Conservation (phyloP, 2,329 filamentous ascomycete species). For the Aspergillus spinulosporus region DNA sequence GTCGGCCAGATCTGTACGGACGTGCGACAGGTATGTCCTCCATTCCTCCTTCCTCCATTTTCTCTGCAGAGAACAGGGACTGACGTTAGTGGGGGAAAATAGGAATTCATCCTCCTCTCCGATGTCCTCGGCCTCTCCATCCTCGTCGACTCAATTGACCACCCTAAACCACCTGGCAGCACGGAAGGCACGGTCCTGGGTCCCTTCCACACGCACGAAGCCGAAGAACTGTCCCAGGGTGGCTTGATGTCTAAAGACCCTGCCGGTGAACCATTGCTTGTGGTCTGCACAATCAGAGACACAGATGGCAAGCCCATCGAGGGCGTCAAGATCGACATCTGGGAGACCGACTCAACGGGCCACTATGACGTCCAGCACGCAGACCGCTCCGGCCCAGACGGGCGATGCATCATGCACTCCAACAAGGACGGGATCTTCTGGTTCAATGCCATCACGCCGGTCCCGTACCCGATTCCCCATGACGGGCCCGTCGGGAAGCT, state of each 20-base stretch:
- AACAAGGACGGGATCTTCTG: conserved; percentile 75
- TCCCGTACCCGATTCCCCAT: conserved; percentile 80
- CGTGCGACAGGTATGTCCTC: conserved; percentile 63
- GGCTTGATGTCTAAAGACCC: conserved; percentile 67
- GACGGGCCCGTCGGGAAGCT: conserved; percentile 81
- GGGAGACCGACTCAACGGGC: conserved; percentile 80
- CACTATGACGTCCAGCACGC: conserved; percentile 80
- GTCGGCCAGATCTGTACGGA: conserved; percentile 73
- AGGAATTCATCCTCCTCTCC: conserved; percentile 78
- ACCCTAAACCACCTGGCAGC: conserved; percentile 68
- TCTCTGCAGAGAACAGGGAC: too few species aligned
- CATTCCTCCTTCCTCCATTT: neutral
- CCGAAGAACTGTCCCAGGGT: conserved; percentile 57
- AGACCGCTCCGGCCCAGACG: conserved; percentile 64
- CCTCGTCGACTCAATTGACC: conserved; percentile 78
- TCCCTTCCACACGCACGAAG: conserved; percentile 81
- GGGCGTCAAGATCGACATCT: conserved; percentile 74
- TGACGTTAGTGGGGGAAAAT: conserved; percentile 27
- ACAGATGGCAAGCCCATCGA: conserved; percentile 61
- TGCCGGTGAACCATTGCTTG: conserved; percentile 67
- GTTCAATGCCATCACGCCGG: conserved; percentile 82
- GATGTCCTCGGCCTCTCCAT: conserved; percentile 78
- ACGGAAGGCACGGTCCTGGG: conserved; percentile 81
- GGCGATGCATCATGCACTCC: conserved; percentile 68
- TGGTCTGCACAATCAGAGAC: conserved; percentile 71